phyloP scores from a whole-genome alignment of 306 rosid genomes.

The Cucurbita maxima region DNA sequence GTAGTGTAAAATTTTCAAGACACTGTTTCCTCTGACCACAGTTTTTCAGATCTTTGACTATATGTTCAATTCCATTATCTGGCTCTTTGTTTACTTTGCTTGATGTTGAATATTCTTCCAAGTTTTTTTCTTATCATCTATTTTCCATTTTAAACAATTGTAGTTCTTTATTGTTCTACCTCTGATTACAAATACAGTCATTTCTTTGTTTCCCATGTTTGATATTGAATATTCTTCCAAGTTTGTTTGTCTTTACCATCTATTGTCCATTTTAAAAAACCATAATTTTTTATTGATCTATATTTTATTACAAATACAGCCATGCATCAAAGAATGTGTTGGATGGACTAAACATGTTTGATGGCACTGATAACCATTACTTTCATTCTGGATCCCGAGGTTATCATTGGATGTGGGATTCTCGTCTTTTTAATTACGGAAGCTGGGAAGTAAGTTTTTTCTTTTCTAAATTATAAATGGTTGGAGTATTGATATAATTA shows the following conservation, averaged over 20 bases:
- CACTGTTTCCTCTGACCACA: background rate
- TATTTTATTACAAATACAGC: slow-evolving; percentile 34
- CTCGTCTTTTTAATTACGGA: slow-evolving; percentile 99
- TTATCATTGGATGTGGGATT: slow-evolving; percentile 99
- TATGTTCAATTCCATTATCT: background rate
- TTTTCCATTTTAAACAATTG: background rate
- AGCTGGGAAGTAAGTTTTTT: slow-evolving; percentile 80
- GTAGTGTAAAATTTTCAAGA: background rate
- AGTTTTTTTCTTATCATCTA: background rate
- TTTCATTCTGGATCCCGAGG: slow-evolving; percentile 96
- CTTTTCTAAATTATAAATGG: background rate
- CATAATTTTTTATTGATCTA: slow-evolving; percentile 2
- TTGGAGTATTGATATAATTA: too few species aligned
- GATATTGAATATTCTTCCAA: background rate
- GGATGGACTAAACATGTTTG: slow-evolving; percentile 96
- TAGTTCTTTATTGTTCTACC: slow-evolving; percentile 4
- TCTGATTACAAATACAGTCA: slow-evolving; percentile 46
- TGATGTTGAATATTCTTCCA: background rate
- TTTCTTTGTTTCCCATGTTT: background rate
- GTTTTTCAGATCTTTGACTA: background rate
- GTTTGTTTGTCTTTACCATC: background rate
- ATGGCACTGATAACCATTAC: slow-evolving; percentile 89
- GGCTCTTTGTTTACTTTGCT: background rate
- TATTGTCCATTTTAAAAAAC: background rate
- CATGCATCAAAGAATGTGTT: slow-evolving; percentile 81